These are phyloP conservation scores for Corylus americana DNA, from an alignment of 306 rosid genomes.

Conservation along the genomic window DNA sequence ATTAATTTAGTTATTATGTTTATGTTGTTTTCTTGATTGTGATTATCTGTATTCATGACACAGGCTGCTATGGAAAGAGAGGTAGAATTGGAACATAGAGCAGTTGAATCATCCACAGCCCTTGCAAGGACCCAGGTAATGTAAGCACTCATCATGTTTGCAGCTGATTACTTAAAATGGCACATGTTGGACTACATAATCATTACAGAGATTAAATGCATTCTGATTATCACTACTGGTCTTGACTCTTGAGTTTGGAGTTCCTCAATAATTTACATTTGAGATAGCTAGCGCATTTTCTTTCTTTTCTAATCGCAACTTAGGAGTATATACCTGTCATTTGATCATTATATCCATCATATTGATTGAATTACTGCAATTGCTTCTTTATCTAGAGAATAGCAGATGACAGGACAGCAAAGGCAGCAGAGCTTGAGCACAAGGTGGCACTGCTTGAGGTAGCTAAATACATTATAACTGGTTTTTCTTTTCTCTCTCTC, in stretches of 20 bases:
- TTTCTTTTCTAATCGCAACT: slow-evolving; percentile 1
- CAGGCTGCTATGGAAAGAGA: slow-evolving; percentile 99
- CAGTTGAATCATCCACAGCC: slow-evolving; percentile 85
- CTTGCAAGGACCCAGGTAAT: slow-evolving; percentile 95
- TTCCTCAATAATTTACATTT: background rate
- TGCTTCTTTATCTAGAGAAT: slow-evolving; percentile 56
- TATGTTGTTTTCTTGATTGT: slow-evolving; percentile 25
- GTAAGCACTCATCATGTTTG: slow-evolving; percentile 30
- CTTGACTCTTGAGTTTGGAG: background rate
- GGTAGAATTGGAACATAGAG: slow-evolving; percentile 98
- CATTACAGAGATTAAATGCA: background rate
- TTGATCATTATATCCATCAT: slow-evolving; percentile 20
- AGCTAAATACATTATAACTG: slow-evolving; percentile 18
- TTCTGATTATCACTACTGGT: background rate
- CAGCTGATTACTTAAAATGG: background rate
- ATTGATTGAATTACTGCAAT: slow-evolving; percentile 25
- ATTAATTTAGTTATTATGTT: slow-evolving; percentile 17
- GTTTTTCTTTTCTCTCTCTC: too few species aligned
- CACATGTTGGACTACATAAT: background rate
- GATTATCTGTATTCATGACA: slow-evolving; percentile 33
- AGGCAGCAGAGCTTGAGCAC: slow-evolving; percentile 94
- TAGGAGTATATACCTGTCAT: slow-evolving; percentile 3
- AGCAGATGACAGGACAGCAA: slow-evolving; percentile 90
- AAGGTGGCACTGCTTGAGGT: slow-evolving; percentile 98
- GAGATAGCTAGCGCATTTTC: background rate